These are phyloP conservation scores for Hymenoscyphus repandus DNA, from an alignment of 2,329 filamentous ascomycete species.

Conservation along the genomic window DNA sequence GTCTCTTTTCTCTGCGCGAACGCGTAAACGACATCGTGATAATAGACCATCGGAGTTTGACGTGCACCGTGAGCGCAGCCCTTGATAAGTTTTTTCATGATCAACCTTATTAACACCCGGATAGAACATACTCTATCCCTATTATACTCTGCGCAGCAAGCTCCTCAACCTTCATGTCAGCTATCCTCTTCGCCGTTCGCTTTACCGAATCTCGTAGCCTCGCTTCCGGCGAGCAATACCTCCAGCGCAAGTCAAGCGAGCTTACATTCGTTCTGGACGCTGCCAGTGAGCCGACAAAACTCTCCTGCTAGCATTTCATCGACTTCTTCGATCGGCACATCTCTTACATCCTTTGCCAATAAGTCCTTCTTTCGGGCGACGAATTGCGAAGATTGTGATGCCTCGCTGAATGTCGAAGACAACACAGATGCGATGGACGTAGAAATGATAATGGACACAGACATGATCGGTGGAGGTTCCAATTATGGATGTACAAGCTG, in stretches of 20 bases:
- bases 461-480: conserved; percentile 25
- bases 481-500: conserved; percentile 43
- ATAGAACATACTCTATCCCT: conserved; percentile 48
- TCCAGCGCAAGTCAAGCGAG: conserved; percentile 40
- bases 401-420: conserved; percentile 20
- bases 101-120: background rate
- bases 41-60: conserved; percentile 51
- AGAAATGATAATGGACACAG: conserved; percentile 35
- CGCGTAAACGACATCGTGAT: conserved; percentile 56
- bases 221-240: conserved; percentile 13
- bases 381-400: conserved; percentile 52
- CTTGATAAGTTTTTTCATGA: too few relatives aligned
- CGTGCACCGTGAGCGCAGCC: conserved; percentile 25
- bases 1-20: conserved; percentile 49
- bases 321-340: conserved; percentile 19
- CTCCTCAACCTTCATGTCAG: conserved; percentile 24
- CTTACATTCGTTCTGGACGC: conserved; percentile 58
- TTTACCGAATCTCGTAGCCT: conserved; percentile 13
- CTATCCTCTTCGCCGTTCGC: conserved; percentile 15
- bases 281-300: conserved; percentile 34
- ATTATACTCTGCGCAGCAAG: conserved; percentile 51
- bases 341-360: conserved; percentile 8
- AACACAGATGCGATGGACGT: conserved; percentile 37
- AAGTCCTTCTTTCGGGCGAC: conserved; percentile 27
- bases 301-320: conserved; percentile 30